A percentile compares a stretch with the other conserved stretches of the same genome.
Conservation (phyloP, 1,284 basidiomycete species). For the Pseudozyma pruni region DNA sequence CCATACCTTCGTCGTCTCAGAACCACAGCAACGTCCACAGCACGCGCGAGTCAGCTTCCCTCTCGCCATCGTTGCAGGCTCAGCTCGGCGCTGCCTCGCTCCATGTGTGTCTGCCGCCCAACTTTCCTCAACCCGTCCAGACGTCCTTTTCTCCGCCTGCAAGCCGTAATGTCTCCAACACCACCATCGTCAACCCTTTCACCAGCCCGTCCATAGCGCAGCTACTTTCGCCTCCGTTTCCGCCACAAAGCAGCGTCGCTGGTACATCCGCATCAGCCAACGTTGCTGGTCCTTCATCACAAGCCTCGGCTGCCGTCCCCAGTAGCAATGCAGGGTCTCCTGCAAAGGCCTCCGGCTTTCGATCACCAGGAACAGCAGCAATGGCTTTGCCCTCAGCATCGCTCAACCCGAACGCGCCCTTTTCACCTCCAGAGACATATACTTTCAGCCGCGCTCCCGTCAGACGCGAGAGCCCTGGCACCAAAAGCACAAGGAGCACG, state of each 20-base stretch:
- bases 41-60: constrained; percentile 1
- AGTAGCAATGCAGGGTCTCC: constrained; percentile 9
- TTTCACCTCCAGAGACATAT: constrained; percentile 40
- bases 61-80: constrained; percentile 18
- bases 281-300: background rate
- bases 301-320: background rate
- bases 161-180: constrained; percentile 15
- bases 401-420: constrained; percentile 24
- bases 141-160: constrained; percentile 57
- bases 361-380: constrained; percentile 2
- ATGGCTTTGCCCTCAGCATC: constrained; percentile 1
- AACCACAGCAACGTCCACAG: background rate
- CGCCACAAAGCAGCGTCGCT: constrained; percentile 14
- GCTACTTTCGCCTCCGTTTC: constrained; percentile 27
- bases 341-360: constrained; percentile 11
- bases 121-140: constrained; percentile 48
- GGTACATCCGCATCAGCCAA: background rate
- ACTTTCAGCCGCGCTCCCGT: constrained; percentile 28
- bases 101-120: constrained; percentile 56
- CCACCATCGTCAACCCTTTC: constrained; percentile 27
- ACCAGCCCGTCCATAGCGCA: constrained; percentile 43
- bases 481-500: constrained; percentile 48
- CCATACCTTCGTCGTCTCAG: constrained; percentile 10
- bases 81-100: constrained; percentile 35
- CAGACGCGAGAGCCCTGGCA: constrained; percentile 37